Base-by-base conservation (phyloP, 2,329 filamentous ascomycete genomes). In the Leptographium flavum region DNA sequence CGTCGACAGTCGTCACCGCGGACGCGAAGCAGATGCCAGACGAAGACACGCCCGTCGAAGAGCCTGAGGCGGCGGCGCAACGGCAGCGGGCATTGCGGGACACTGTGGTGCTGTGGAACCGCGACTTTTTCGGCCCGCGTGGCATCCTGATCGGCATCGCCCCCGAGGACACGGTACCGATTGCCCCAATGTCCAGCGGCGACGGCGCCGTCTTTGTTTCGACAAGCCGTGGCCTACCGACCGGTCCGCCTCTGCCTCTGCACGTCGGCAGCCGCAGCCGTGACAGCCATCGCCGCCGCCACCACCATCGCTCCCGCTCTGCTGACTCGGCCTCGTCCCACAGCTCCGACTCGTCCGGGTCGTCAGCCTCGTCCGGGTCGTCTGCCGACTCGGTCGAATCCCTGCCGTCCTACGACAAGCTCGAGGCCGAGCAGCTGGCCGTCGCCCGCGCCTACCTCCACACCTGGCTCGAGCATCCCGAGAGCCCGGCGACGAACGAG, bases 101-200 rank as follows among this genome's bases (percentile, higher is more conserved):
- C 1, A 69, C 67, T 0, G 60, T 73, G 2, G 55, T 60, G 39
- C 69, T 76, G 52, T 79, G 74, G 74, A 78, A 79, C 50, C 62
- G 65, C 3, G 65, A 67, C 4, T 77, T 78, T 57, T 79, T 78
- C 47, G 58, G 52, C 1, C 71, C 69, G 2, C 61, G 74, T 11
- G 68, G 68, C 14, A 58, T 77, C 10, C 57, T 52, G 3, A 62
- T 78, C 35, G 37, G 35, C 36, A 19, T 9, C 36, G 9, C 14
- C 4, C 15, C 5, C 4, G 32, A 38, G 19, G 17, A 11, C 35
- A 22, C 23, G 17, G 19, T 19, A 5, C 3, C 37, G 6, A 14
- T 28, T 39, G 22, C 13, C 17, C n/a, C n/a, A 17, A 17, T 15
- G 14, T 14, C 23, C 37, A 7, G 23, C 23, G 40, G 22, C 27